phyloP scores from a whole-genome alignment of 495 filamentous ascomycete species.

The Elaphomyces granulatus region DNA sequence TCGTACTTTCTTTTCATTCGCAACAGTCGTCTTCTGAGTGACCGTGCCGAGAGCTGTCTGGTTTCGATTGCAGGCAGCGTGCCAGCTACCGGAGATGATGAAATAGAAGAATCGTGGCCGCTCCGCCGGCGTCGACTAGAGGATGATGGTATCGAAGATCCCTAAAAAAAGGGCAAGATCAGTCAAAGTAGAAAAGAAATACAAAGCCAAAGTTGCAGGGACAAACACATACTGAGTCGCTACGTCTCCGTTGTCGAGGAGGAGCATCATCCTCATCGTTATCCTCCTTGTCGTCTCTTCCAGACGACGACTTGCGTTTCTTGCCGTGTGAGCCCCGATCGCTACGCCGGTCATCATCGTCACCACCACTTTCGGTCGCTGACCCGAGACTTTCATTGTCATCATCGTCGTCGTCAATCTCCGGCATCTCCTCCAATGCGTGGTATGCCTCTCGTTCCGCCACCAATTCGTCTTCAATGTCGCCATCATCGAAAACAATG shows the following conservation, averaged over 20 bases:
- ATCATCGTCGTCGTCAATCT: conserved; percentile 59
- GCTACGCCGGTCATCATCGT: conserved; percentile 23
- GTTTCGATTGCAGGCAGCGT: conserved; percentile 43
- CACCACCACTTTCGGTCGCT: conserved; percentile 22
- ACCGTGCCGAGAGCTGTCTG: conserved; percentile 48
- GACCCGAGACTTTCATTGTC: no score
- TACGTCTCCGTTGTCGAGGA: conserved; percentile 64
- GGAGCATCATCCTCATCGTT: conserved; percentile 52
- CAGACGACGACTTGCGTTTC: conserved; percentile 80
- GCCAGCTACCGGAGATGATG: conserved; percentile 35
- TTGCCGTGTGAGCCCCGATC: conserved; percentile 31
- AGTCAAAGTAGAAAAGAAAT: conserved; percentile 4
- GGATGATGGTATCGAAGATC: conserved; percentile 37
- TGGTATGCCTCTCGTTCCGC: conserved; percentile 68
- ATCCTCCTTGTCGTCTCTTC: conserved; percentile 54
- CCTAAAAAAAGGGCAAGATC: conserved; percentile 40
- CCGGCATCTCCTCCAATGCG: conserved; percentile 75
- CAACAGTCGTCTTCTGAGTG: conserved; percentile 56
- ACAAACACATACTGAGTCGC: conserved; percentile 57
- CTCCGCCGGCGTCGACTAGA: conserved; percentile 28
- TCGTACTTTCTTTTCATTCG: conserved; percentile 66
- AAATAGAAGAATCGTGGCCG: conserved; percentile 28
- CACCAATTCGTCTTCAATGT: conserved; percentile 76
- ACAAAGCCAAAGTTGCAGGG: not conserved
- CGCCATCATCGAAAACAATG: conserved; percentile 88